Percentiles rank a stretch among this genome's conserved stretches.
phyloP scores from a whole-genome alignment of 352 stramenopile species.

The Globisporangium acanthophoron region DNA sequence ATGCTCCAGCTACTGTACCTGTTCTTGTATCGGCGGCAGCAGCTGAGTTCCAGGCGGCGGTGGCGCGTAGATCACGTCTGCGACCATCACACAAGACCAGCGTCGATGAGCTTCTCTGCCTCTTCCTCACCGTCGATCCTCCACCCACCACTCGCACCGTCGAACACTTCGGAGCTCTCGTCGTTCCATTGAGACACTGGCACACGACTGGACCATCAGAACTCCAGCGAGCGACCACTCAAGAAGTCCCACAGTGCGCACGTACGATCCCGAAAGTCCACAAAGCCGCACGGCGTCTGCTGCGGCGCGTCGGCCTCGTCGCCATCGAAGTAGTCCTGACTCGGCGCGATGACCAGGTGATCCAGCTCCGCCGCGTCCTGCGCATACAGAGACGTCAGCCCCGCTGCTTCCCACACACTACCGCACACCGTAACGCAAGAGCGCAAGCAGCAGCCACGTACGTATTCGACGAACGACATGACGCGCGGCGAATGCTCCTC shows the following conservation, averaged over 20 bases:
- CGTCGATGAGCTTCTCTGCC: not conserved
- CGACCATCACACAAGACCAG: not conserved
- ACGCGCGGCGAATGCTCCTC: constrained; percentile 7
- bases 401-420: not conserved
- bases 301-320: constrained; percentile 5
- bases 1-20: constrained; percentile 1
- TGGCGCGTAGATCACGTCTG: constrained; percentile 9
- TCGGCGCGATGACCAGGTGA: constrained; percentile 8
- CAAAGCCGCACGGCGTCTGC: constrained; percentile 13
- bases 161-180: constrained; percentile 15
- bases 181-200: constrained; percentile 11
- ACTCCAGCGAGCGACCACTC: not conserved
- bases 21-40: constrained; percentile 5
- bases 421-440: not conserved
- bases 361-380: constrained; percentile 17
- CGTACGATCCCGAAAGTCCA: constrained; percentile 17
- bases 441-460: not conserved
- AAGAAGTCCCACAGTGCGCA: not conserved
- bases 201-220: not conserved
- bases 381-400: not conserved
- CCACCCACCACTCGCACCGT: constrained; percentile 1
- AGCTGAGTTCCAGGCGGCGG: not conserved
- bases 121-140: not conserved
- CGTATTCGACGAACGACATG: constrained; percentile 15
- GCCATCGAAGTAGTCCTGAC: constrained; percentile 17